A percentile compares a stretch with the other conserved stretches of the same genome.
These are phyloP conservation scores for Claviceps cyperi DNA, from an alignment of 2,329 filamentous ascomycete species.

Conservation along the genomic window DNA sequence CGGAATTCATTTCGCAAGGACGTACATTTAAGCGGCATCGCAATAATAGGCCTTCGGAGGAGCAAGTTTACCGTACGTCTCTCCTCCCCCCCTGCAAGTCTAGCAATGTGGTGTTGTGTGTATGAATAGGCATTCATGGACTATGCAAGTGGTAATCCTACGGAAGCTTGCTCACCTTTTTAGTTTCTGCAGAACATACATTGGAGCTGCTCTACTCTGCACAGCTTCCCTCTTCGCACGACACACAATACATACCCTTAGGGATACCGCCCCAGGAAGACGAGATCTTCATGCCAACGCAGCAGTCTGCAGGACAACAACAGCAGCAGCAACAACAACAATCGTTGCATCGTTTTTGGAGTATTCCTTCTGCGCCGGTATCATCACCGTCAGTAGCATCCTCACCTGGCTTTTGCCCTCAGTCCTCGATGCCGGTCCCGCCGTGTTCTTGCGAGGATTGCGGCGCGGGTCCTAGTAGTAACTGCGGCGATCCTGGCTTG, in stretches of 20 bases:
- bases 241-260: constrained; percentile 10
- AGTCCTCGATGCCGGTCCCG: constrained; percentile 2
- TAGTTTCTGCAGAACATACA: constrained; percentile 34
- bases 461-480: constrained; percentile 17
- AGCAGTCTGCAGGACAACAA: too few species aligned
- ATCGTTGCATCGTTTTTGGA: constrained; percentile 48
- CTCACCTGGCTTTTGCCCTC: background rate
- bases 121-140: too few species aligned
- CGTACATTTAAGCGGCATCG: constrained; percentile 49
- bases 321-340: constrained; percentile 22
- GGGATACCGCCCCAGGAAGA: background rate
- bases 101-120: too few species aligned
- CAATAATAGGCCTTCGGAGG: constrained; percentile 41
- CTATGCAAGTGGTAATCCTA: too few species aligned
- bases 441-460: constrained; percentile 40
- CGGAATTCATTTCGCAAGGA: constrained; percentile 28
- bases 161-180: background rate
- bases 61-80: constrained; percentile 38
- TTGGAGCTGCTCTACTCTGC: constrained; percentile 43
- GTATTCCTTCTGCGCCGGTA: constrained; percentile 26
- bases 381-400: background rate
- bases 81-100: background rate
- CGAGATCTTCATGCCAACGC: too few species aligned
- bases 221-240: constrained; percentile 21
- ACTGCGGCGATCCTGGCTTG: constrained; percentile 18